Base-by-base conservation (phyloP, 2,329 filamentous ascomycete species). In the Emydomyces testavorans region DNA sequence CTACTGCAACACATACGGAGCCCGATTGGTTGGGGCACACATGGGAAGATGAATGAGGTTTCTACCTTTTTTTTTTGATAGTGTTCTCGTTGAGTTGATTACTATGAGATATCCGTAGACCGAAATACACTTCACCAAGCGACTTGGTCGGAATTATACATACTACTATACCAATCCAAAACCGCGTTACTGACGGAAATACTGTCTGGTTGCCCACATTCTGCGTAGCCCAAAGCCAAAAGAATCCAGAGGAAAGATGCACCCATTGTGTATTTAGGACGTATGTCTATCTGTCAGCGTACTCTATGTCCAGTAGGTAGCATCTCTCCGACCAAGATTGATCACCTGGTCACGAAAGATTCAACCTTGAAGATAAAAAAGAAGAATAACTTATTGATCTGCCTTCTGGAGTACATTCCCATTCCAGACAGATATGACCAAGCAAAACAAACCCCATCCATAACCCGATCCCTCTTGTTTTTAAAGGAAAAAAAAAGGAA, bases 1-100 rank as follows among this genome's bases (percentile, higher is more conserved):
- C 82, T 2, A 80, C 77, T 1, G 67, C 72, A 57, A 59, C 58
- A 1, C 74, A 89, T 58, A 50, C 52, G 0, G 75, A 81, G 58
- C 77, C 75, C 10, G 85, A 90, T 65, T 78, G 77, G 69, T 70
- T 66, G 52, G 74, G 70, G 1, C 54, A 62, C 31, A 58, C 59
- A 1, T 75, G 71, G 71, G 53, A 50, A n/a, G 43, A 31, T 5
- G 43, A 23, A 28, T 46, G 21, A n/a, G n/a, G n/a, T n/a, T n/a
- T n/a, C n/a, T n/a, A n/a, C n/a, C n/a, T n/a, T n/a, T n/a, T n/a
- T n/a, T n/a, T n/a, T n/a, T n/a, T n/a, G n/a, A n/a, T n/a, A n/a
- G n/a, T n/a, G n/a, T n/a, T n/a, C n/a, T n/a, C n/a, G n/a, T n/a
- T n/a, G n/a, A n/a, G n/a, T n/a, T n/a, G n/a, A n/a, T n/a, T n/a